A percentile compares a stretch with the other conserved stretches of the same genome.
Evolutionary conservation across 805 yeast genomes (phyloP).

Genomic region (Wickerhamomyces alni): DNA sequence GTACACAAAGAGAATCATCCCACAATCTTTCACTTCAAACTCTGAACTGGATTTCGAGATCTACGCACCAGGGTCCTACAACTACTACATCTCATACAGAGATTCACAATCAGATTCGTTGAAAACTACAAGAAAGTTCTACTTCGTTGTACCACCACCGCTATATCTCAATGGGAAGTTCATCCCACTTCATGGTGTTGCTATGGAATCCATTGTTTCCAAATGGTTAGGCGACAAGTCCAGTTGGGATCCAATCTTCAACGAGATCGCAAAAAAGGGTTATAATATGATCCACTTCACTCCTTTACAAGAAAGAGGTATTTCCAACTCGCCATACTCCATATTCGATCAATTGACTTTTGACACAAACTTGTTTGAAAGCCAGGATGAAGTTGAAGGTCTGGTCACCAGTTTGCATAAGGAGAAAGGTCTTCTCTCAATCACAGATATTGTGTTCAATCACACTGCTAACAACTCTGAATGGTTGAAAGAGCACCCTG

Average conservation of each 20-base stretch:
- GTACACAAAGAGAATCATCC: slow-evolving; percentile 46
- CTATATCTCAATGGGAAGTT: slow-evolving; percentile 49
- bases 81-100: slow-evolving; percentile 62
- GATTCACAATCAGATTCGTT: slow-evolving; percentile 25
- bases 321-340: slow-evolving; percentile 88
- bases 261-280: slow-evolving; percentile 61
- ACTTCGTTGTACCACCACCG: slow-evolving; percentile 78
- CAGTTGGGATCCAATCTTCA: slow-evolving; percentile 65
- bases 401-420: slow-evolving; percentile 46
- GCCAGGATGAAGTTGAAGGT: slow-evolving; percentile 44
- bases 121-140: slow-evolving; percentile 51
- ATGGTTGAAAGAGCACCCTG: slow-evolving; percentile 86
- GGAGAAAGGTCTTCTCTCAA: slow-evolving; percentile 58
- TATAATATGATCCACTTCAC: slow-evolving; percentile 97
- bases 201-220: slow-evolving; percentile 79
- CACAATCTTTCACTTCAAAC: slow-evolving; percentile 60
- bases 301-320: slow-evolving; percentile 87
- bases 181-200: slow-evolving; percentile 70
- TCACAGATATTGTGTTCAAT: slow-evolving; percentile 91
- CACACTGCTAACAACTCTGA: slow-evolving; percentile 89
- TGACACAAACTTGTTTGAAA: slow-evolving; percentile 60
- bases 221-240: slow-evolving; percentile 78
- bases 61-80: slow-evolving; percentile 70
- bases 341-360: slow-evolving; percentile 78
- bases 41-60: slow-evolving; percentile 54